A percentile compares a stretch with the other conserved stretches of the same genome.
These are phyloP conservation scores for Saitozyma podzolica DNA, from an alignment of 768 basidiomycete genomes.

Conservation along the genomic window DNA sequence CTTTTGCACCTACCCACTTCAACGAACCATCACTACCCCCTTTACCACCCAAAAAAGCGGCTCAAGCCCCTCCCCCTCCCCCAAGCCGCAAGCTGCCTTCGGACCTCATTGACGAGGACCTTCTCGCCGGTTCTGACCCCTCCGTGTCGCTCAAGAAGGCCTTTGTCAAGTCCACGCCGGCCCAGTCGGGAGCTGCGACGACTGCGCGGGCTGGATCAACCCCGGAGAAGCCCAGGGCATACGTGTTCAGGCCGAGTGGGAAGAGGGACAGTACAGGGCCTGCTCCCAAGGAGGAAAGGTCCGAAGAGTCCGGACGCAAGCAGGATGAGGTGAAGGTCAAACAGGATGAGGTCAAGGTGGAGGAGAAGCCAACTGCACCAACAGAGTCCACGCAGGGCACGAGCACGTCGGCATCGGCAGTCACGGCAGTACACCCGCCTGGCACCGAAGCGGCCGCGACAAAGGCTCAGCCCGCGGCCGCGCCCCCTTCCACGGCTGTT, in stretches of 20 bases:
- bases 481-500: too few relatives aligned
- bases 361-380: neutral
- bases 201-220: neutral
- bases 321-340: constrained; percentile 3
- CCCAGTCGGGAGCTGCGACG: neutral
- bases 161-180: constrained; percentile 40
- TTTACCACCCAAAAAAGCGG: neutral
- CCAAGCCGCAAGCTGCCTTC: constrained; percentile 18
- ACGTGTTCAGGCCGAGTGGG: constrained; percentile 36
- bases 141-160: constrained; percentile 40
- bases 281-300: too few relatives aligned
- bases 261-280: constrained; percentile 1
- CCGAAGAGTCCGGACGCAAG: neutral
- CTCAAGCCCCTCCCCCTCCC: neutral
- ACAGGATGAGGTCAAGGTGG: neutral
- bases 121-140: constrained; percentile 37
- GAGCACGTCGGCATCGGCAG: too few relatives aligned
- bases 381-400: too few relatives aligned
- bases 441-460: too few relatives aligned
- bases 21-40: neutral
- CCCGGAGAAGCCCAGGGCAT: constrained; percentile 25
- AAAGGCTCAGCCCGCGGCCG: too few relatives aligned
- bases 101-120: constrained; percentile 41
- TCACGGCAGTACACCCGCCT: too few relatives aligned
- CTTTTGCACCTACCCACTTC: neutral